Base-by-base conservation (phyloP, 345 rosid species). In the Eucalyptus decipiens region DNA sequence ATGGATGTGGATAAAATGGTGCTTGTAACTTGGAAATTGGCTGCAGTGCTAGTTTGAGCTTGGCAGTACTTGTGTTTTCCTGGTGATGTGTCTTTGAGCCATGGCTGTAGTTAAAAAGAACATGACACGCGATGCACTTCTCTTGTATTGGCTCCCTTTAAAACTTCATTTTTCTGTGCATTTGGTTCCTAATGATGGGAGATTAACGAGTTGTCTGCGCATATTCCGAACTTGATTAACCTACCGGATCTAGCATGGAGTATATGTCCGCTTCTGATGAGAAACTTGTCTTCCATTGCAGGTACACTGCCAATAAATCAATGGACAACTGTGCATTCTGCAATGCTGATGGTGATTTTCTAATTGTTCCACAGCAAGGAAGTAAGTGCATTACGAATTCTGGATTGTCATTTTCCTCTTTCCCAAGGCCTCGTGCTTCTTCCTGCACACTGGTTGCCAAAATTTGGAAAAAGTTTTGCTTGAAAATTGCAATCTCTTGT, bases 281-380 rank as follows among this genome's bases (percentile, higher is more conserved):
- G 42, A 86, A 86, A 34, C 47, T 86, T 7, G 17, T 87, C 81
- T 62, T 87, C 81, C 81, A 13, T 87, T 54, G 45, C 23, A 97
- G 99, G 97, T 97, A 95, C 65, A 42, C 95, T n/a, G 98, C 99
- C 60, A 97, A 95, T 87, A 95, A 93, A 90, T 96, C 99, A 76
- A 98, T 98, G 99, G 96, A 96, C 48, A 94, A 93, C 86, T 93
- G 94, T 90, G 97, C 98, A 69, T 95, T 96, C 91, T 97, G 99
- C 91, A 96, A 95, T 90, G 99, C 99, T 4, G 99, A 98, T 94
- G 99, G 99, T 86, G 99, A 97, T 90, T 97, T 97, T 91, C 92
- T 97, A 95, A 88, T 97, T 62, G 97, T 97, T 90, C 99, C 99
- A 48, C 97, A 97, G 87, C 80, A 90, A 91, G 99, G 99, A 95